Evolutionary conservation across 441 rosid genomes (phyloP).

Genomic region (Adansonia gregorii): DNA sequence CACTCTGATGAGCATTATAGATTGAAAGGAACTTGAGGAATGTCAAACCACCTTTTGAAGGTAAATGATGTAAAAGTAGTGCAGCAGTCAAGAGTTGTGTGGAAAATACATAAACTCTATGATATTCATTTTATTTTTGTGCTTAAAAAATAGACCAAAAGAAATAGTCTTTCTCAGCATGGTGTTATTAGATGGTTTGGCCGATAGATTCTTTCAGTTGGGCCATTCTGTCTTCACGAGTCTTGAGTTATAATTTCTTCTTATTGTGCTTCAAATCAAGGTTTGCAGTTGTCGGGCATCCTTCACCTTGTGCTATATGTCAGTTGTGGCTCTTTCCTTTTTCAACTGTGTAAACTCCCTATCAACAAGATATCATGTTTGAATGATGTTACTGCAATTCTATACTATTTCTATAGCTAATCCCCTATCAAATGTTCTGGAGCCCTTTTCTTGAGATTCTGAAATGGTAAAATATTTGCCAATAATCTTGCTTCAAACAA

Average conservation of each 20-base stretch:
- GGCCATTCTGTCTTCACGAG: background rate
- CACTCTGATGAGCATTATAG: background rate
- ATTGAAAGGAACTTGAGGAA: background rate
- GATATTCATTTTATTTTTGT: background rate
- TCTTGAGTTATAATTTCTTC: background rate
- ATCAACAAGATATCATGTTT: background rate
- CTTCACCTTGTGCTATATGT: background rate
- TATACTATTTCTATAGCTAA: background rate
- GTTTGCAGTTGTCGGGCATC: background rate
- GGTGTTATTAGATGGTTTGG: background rate
- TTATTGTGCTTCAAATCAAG: background rate
- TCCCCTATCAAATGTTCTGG: background rate
- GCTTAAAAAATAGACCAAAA: background rate
- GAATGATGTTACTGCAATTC: slow-evolving; percentile 1
- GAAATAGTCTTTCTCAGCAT: background rate
- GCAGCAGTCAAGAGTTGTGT: background rate
- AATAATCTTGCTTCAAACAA: background rate
- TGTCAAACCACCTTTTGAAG: background rate
- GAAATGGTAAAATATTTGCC: background rate
- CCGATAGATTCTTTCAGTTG: background rate
- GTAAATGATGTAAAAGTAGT: background rate
- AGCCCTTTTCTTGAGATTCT: background rate
- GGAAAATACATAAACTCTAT: background rate
- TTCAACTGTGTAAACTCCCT: no score
- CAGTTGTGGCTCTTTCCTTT: no score